These are phyloP conservation scores for Bretschneidera sinensis DNA, from an alignment of 345 rosid species.

Conservation along the genomic window DNA sequence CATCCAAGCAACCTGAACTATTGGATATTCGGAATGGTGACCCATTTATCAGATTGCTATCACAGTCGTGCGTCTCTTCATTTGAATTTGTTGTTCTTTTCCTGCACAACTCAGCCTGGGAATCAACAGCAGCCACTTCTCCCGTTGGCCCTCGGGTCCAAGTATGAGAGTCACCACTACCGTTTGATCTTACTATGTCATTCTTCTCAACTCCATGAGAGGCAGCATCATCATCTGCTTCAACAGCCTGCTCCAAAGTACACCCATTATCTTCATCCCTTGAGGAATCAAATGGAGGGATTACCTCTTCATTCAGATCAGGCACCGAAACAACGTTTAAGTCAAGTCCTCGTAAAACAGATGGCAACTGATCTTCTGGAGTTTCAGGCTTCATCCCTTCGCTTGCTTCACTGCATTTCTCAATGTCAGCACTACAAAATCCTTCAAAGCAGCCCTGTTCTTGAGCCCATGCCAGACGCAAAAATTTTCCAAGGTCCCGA, in stretches of 20 bases:
- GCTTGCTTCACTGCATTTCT: conserved; percentile 49
- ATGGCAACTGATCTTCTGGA: conserved; percentile 35
- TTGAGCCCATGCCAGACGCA: conserved; percentile 68
- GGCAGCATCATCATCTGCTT: conserved; percentile 69
- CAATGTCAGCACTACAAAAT: conserved; percentile 56
- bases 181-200: conserved; percentile 53
- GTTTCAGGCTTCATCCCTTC: conserved; percentile 30
- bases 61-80: conserved; percentile 79
- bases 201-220: conserved; percentile 60
- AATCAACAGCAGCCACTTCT: conserved; percentile 62
- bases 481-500: conserved; percentile 63
- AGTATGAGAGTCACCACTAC: conserved; percentile 49
- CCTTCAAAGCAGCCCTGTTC: conserved; percentile 62
- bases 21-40: conserved; percentile 46
- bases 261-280: conserved; percentile 82
- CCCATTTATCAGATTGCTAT: conserved; percentile 69
- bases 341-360: conserved; percentile 59
- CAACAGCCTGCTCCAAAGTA: conserved; percentile 54
- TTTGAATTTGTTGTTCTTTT: conserved; percentile 45
- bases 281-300: conserved; percentile 76
- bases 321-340: conserved; percentile 82
- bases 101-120: conserved; percentile 53
- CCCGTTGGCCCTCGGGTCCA: conserved; percentile 38
- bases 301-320: conserved; percentile 83
- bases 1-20: conserved; percentile 57